These are phyloP conservation scores for Trichoderma sp. DNA, from an alignment of 2,329 filamentous ascomycete species.

Conservation along the genomic window DNA sequence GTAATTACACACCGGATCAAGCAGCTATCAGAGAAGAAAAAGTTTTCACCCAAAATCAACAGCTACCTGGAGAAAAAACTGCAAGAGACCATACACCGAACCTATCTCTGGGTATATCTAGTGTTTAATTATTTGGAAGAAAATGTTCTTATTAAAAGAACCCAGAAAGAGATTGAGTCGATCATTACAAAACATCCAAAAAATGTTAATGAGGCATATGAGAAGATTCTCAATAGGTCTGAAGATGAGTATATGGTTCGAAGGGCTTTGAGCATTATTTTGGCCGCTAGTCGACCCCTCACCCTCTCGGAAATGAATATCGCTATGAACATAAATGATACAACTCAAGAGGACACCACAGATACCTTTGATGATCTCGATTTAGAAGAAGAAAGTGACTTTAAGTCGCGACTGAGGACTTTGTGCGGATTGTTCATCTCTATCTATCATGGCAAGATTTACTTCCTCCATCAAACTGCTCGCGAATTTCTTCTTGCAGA, in stretches of 20 bases:
- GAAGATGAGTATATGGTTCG: not conserved
- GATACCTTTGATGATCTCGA: not conserved
- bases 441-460: not conserved
- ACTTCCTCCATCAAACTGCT: not conserved
- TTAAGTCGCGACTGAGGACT: not conserved
- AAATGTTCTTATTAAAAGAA: not conserved
- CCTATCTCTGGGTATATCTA: not conserved
- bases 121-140: not conserved
- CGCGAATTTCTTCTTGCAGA: not conserved
- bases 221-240: not conserved
- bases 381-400: not conserved
- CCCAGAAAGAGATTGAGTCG: fast-evolving
- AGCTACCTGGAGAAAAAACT: not conserved
- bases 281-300: not conserved
- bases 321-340: not conserved
- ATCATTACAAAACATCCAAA: not conserved
- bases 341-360: not conserved
- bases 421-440: not conserved
- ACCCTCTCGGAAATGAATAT: not conserved
- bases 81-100: not conserved
- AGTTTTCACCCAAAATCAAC: fast-evolving
- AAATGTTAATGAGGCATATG: not conserved
- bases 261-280: not conserved
- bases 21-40: not conserved
- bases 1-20: not conserved